These are phyloP conservation scores for Nemania diffusa DNA, from an alignment of 2,329 filamentous ascomycete genomes.

Conservation along the genomic window DNA sequence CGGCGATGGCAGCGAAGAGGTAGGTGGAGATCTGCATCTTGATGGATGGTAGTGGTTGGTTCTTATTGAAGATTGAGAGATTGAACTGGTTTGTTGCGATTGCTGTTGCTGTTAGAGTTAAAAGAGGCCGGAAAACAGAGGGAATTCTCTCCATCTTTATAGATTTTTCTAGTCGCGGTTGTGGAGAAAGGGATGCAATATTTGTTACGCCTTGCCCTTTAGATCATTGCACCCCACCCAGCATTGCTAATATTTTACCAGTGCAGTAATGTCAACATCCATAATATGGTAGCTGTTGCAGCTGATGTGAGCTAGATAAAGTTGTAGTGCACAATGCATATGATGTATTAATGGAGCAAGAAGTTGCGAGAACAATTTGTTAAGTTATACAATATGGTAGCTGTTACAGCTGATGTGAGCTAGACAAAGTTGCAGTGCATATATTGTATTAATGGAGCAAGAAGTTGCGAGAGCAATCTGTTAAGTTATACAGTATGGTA, in stretches of 20 bases:
- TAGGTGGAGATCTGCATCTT: not conserved
- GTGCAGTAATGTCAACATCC: not conserved
- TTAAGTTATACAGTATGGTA: not conserved
- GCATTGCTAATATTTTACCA: not conserved
- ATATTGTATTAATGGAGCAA: not conserved
- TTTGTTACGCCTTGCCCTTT: not conserved
- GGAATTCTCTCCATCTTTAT: not conserved
- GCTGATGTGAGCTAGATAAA: constrained; percentile 1
- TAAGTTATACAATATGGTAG: not conserved
- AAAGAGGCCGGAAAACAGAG: not conserved
- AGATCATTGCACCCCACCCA: not conserved
- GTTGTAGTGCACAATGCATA: not conserved
- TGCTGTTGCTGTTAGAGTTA: not conserved
- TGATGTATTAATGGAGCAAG: not conserved
- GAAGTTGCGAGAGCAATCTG: not conserved
- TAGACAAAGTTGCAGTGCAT: not conserved
- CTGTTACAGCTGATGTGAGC: not conserved
- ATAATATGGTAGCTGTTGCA: not conserved
- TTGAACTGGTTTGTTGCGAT: not conserved
- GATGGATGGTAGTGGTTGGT: not conserved
- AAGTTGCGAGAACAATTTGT: not conserved
- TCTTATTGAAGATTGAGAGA: not conserved
- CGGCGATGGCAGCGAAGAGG: not conserved
- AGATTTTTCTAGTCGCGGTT: not conserved
- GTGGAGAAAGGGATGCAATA: not conserved